phyloP scores from a whole-genome alignment of 768 basidiomycete genomes.

The Roridomyces roridus region DNA sequence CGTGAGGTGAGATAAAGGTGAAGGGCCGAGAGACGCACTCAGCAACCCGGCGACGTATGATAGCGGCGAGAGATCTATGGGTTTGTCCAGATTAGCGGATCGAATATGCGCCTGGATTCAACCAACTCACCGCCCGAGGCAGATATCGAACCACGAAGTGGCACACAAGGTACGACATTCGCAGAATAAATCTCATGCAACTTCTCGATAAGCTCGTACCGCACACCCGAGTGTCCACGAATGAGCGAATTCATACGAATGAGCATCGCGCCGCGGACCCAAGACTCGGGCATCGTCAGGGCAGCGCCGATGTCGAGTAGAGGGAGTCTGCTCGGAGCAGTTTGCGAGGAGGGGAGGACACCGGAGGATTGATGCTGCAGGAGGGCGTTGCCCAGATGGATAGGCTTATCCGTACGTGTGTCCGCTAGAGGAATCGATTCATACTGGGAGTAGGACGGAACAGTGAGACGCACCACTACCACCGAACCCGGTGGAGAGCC shows the following conservation, averaged over 20 bases:
- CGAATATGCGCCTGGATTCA: background rate
- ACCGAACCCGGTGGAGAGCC: slow-evolving; percentile 81
- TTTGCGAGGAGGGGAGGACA: slow-evolving; percentile 61
- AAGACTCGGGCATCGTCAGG: slow-evolving; percentile 82
- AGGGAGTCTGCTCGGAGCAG: slow-evolving; percentile 57
- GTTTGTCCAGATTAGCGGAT: background rate
- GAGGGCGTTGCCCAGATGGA: slow-evolving; percentile 67
- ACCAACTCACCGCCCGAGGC: slow-evolving; percentile 70
- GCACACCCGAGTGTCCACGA: slow-evolving; percentile 72
- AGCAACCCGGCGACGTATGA: slow-evolving; percentile 75
- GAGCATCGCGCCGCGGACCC: slow-evolving; percentile 75
- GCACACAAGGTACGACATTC: slow-evolving; percentile 75
- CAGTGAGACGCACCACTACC: slow-evolving; percentile 59
- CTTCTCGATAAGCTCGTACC: slow-evolving; percentile 76
- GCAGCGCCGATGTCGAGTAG: slow-evolving; percentile 72
- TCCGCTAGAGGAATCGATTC: slow-evolving; percentile 54
- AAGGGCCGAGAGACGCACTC: slow-evolving; percentile 37
- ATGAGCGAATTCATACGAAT: slow-evolving; percentile 85
- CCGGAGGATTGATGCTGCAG: slow-evolving; percentile 64
- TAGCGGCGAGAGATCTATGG: slow-evolving; percentile 45
- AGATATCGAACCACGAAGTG: slow-evolving; percentile 78
- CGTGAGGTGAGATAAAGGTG: background rate
- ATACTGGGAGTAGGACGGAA: slow-evolving; percentile 11
- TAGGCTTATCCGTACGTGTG: slow-evolving; percentile 72
- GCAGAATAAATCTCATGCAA: slow-evolving; percentile 66